Evolutionary conservation across 208 protist species (phyloP).

Genomic region (Willaertia magna): DNA sequence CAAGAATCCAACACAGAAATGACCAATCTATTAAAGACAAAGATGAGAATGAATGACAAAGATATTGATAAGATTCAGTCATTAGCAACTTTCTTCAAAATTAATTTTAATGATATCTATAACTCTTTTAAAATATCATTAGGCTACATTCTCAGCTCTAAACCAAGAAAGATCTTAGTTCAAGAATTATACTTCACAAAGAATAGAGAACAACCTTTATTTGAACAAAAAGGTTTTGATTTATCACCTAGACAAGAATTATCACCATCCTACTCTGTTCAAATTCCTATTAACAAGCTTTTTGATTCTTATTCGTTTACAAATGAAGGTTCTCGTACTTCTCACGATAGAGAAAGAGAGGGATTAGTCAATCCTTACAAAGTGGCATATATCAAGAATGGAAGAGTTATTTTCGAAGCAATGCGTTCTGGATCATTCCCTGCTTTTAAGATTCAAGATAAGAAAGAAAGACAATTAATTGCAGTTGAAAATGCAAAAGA

Average conservation of each 20-base stretch:
- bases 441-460: not conserved
- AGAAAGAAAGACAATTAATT: not conserved
- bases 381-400: not conserved
- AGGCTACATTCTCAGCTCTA: not conserved
- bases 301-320: not conserved
- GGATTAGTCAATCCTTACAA: slow-evolving; percentile 3
- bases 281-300: not conserved
- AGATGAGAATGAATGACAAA: not conserved
- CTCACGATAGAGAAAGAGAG: not conserved
- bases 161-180: not conserved
- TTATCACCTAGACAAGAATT: not conserved
- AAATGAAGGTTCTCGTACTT: not conserved
- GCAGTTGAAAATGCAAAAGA: not conserved
- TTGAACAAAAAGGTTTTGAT: not conserved
- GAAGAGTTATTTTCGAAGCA: not conserved
- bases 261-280: not conserved
- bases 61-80: not conserved
- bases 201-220: too few relatives aligned
- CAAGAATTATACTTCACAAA: not conserved
- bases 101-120: not conserved
- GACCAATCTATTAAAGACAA: not conserved
- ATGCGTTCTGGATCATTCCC: not conserved
- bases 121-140: not conserved
- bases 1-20: not conserved
- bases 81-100: not conserved